phyloP scores from a whole-genome alignment of 345 rosid genomes.

The Gossypium bickii region DNA sequence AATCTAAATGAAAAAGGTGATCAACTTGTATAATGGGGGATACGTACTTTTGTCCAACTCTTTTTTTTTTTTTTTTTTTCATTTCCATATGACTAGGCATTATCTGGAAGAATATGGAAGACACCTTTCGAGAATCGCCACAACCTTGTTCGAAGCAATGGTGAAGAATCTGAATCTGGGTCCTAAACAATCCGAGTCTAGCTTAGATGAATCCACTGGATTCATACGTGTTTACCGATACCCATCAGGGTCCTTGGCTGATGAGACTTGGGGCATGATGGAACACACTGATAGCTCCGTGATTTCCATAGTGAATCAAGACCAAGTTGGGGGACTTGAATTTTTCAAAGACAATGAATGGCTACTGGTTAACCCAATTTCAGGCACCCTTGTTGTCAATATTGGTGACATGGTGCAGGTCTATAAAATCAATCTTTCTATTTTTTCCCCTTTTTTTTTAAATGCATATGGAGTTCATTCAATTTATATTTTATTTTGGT shows the following conservation, averaged over 20 bases:
- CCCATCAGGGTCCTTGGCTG: constrained; percentile 23
- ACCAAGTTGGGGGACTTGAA: constrained; percentile 64
- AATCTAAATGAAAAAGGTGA: neutral
- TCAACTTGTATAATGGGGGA: neutral
- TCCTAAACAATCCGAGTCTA: constrained; percentile 17
- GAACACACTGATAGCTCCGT: constrained; percentile 82
- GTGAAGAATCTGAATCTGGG: constrained; percentile 41
- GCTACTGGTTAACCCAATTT: constrained; percentile 45
- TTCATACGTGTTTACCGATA: constrained; percentile 60
- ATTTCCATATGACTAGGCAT: constrained; percentile 25
- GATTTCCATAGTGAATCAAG: constrained; percentile 54
- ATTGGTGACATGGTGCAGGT: constrained; percentile 95
- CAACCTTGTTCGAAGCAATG: constrained; percentile 44
- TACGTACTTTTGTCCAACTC: neutral
- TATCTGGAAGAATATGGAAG: constrained; percentile 62
- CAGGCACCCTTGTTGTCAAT: constrained; percentile 48
- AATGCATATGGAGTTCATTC: neutral
- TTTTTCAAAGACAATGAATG: constrained; percentile 53
- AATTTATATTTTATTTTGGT: neutral
- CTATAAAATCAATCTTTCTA: neutral
- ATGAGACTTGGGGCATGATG: constrained; percentile 42
- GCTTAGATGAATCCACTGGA: constrained; percentile 52
- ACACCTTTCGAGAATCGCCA: constrained; percentile 48
- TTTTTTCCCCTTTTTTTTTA: neutral
- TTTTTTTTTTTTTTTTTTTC: too few species aligned